Conservation (phyloP, 805 yeast genomes). For the Teunomyces aglyptinius region DNA sequence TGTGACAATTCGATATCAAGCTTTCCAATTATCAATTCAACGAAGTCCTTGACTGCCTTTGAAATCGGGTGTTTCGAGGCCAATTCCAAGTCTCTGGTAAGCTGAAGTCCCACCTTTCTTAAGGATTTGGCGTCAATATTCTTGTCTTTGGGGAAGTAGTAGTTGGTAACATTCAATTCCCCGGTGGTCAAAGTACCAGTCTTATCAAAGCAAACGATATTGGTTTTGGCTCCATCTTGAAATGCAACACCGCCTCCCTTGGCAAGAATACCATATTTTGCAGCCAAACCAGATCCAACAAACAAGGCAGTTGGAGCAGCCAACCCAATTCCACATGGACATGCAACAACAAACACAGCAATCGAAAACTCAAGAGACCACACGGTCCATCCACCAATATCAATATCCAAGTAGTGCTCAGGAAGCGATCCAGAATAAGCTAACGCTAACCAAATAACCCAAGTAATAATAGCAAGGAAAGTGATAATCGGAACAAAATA, state of each 20-base stretch:
- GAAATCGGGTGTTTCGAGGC: slow-evolving; percentile 72
- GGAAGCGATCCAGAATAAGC: slow-evolving; percentile 59
- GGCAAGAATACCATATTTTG: slow-evolving; percentile 70
- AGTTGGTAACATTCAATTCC: slow-evolving; percentile 55
- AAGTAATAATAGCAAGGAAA: slow-evolving; percentile 56
- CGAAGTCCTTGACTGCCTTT: slow-evolving; percentile 46
- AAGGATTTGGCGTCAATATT: slow-evolving; percentile 13
- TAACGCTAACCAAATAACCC: slow-evolving; percentile 66
- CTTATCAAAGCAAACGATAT: slow-evolving; percentile 71
- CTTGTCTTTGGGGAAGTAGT: slow-evolving; percentile 24
- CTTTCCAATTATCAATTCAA: slow-evolving; percentile 29
- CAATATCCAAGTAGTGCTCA: slow-evolving; percentile 52
- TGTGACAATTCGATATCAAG: slow-evolving; percentile 19
- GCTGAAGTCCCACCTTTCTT: slow-evolving; percentile 38
- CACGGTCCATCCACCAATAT: slow-evolving; percentile 70
- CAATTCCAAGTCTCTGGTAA: slow-evolving; percentile 57
- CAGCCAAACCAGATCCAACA: slow-evolving; percentile 78
- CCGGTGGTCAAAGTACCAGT: slow-evolving; percentile 79
- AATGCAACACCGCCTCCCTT: slow-evolving; percentile 83
- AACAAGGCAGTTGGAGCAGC: slow-evolving; percentile 84
- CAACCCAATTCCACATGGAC: slow-evolving; percentile 83
- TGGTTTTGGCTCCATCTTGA: slow-evolving; percentile 67
- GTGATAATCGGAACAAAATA: slow-evolving; percentile 72
- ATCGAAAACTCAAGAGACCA: slow-evolving; percentile 80
- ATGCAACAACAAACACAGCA: slow-evolving; percentile 78